Evolutionary conservation across 768 basidiomycete species (phyloP), one percentile per base, ranked within the genome.

Genomic region (Hydnomerulius pinastri): DNA sequence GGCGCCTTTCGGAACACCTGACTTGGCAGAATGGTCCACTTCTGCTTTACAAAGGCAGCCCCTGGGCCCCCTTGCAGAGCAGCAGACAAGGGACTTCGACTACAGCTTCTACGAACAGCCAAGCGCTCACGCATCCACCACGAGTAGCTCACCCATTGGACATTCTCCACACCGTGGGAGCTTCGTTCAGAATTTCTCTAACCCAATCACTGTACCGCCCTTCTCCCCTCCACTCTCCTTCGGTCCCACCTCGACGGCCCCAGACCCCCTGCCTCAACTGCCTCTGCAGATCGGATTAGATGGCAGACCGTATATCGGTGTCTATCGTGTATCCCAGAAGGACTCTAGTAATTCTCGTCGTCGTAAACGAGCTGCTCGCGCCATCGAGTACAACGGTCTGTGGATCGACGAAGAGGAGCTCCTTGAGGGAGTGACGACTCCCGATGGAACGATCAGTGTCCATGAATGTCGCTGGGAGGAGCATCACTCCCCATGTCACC

Each of bases 401-500:
- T 56, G 48, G 50, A 40, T 59, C 1, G 60, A 61, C 2, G 46
- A 53, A 42, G 48, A 33, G 32, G 57, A 53, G 1, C 53, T 62
- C 24, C 28, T 55, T 18, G 18, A 44, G 17, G 20, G 36, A 4
- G 12, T 50, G 12, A 37, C 1, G n/a, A 21, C 45, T 27, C 24
- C 32, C 3, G 7, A 37, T 9, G 53, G 50, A 12, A 43, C 25
- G 25, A 17, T 61, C n/a, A 28, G 1, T 6, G 20, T 63, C 1
- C 45, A 51, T 4, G 41, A 25, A 35, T 62, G 61, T 29, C 25
- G 24, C 18, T 63, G 50, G 61, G 48, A 57, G 1, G 29, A 48
- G 15, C 29, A 54, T 39, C 21, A 0, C 1, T 47, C 48, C 0
- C 41, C 54, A 2, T 63, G 57, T 28, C 37, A 35, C 36, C 46